Evolutionary conservation across 139 green algal species (phyloP), one percentile per base, ranked within the genome.

Genomic region (Protoeuglena noctilucae): DNA sequence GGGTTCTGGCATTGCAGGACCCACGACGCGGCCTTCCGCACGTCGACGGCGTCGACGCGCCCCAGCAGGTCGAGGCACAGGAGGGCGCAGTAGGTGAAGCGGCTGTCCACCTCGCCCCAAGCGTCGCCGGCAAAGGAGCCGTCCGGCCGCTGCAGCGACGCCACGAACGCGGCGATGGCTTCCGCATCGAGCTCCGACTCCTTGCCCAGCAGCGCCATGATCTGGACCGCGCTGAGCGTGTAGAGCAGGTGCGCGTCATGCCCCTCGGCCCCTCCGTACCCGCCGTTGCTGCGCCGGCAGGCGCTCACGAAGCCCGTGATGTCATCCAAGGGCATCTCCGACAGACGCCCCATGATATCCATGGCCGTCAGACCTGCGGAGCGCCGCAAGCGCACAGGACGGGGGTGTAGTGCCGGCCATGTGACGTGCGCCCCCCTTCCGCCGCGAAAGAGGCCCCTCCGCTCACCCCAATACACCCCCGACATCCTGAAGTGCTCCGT

Each of bases 401-500:
- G 9, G 34, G 34, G 9, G 34, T 12, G 34, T 43, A 12, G 34
- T 43, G 9, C 9, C 34, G 34, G 34, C 9, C 34, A 43, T 43
- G 12, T 43, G 34, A 43, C 12, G 34, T 12, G 34, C 12, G 34
- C 34, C 34, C 12, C 9, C 34, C 7, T 19, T 43, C 24, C 4
- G 85, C 82, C 5, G 82, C 82, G 4, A 95, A 57, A n/a, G n/a
- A n/a, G n/a, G n/a, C n/a, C n/a, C n/a, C n/a, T n/a, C n/a, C n/a
- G n/a, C n/a, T n/a, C n/a, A n/a, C 88, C 89, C 91, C 91, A 98
- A 66, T 98, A 98, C 46, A 94, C 79, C 34, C 91, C 91, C 52
- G 76, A 90, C 77, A 98, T 82, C 49, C 91, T 81, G 34, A 98
- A 89, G 63, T 98, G 90, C 64, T 97, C 91, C 2, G 85, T 95